Base-by-base conservation (phyloP, 257 asterid species). In the Solanum chaucha region DNA sequence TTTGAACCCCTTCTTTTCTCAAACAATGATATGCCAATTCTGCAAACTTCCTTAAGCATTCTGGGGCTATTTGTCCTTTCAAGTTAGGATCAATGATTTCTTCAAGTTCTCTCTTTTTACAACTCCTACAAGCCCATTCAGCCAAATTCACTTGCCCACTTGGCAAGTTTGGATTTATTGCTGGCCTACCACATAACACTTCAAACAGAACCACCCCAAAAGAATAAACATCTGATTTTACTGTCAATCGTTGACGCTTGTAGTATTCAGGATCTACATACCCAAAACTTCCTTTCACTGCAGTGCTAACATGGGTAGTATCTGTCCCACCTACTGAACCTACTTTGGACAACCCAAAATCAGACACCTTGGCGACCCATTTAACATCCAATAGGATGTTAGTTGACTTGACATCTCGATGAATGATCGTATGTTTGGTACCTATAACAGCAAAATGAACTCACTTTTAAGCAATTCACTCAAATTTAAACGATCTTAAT, bases 241-340 rank as follows among this genome's bases (percentile, higher is more conserved):
- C 95, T 3, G 98, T 94, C 30, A 94, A 36, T 58, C 90, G 94
- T 44, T 89, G 94, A 6, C 91, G 85, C 78, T 75, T 87, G 85
- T 88, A 94, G 85, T 95, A 95, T 73, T 95, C 97, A 0, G 98
- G 98, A 46, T 95, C 96, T 0, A 95, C 24, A 78, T 95, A 95
- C 1, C 97, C 98, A 4, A 94, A 68, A 83, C 96, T 94, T 3
- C 98, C 98, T 81, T 94, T 95, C 26, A 95, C 97, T 24, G 61
- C 90, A 1, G 97, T 94, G 92, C 93, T 93, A 77, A 95, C 97
- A 32, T 94, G 95, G 51, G 92, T 86, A 22, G 0, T 10, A 17
- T 89, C 48, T 24, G 28, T 32, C 20, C 91, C 93, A 0, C 68
- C 90, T 0, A 86, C 38, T 10, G 97, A 95, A 19, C 98, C 94